phyloP scores from a whole-genome alignment of 345 rosid species.

The Atalantia buxifolia region DNA sequence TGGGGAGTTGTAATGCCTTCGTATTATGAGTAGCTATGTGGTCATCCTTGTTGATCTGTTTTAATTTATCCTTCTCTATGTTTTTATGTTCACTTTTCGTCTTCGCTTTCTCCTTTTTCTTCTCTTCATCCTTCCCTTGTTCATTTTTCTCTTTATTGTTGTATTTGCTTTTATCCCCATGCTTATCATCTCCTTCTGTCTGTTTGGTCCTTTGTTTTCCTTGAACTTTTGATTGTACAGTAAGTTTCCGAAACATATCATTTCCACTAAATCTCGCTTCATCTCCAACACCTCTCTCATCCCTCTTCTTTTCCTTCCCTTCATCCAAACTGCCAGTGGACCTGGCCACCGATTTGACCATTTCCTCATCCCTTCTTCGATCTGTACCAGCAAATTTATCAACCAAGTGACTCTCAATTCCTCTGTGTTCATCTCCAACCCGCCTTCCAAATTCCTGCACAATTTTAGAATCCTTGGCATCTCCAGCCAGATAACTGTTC shows the following conservation, averaged over 20 bases:
- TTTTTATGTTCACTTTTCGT: constrained; percentile 22
- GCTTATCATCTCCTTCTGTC: constrained; percentile 31
- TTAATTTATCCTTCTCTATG: constrained; percentile 27
- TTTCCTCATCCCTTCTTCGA: constrained; percentile 33
- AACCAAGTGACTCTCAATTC: constrained; percentile 21
- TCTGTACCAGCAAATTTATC: constrained; percentile 28
- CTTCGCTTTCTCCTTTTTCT: constrained; percentile 24
- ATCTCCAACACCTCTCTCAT: constrained; percentile 26
- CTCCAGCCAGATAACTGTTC: constrained; percentile 21
- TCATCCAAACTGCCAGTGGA: constrained; percentile 22
- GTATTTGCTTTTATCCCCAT: constrained; percentile 29
- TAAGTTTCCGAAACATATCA: constrained; percentile 20
- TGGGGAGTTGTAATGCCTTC: constrained; percentile 19
- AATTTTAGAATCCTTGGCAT: constrained; percentile 27
- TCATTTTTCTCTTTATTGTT: constrained; percentile 22
- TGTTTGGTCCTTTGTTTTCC: constrained; percentile 32
- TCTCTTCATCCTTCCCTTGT: constrained; percentile 30
- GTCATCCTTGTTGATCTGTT: constrained; percentile 26
- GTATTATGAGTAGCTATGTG: constrained; percentile 10
- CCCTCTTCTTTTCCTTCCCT: constrained; percentile 32
- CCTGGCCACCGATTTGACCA: constrained; percentile 19
- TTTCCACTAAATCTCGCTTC: constrained; percentile 25
- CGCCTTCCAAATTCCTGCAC: constrained; percentile 40
- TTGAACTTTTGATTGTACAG: constrained; percentile 27
- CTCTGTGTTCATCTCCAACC: constrained; percentile 34